phyloP scores from a whole-genome alignment of 805 yeast species.

The Kluyveromyces siamensis region DNA sequence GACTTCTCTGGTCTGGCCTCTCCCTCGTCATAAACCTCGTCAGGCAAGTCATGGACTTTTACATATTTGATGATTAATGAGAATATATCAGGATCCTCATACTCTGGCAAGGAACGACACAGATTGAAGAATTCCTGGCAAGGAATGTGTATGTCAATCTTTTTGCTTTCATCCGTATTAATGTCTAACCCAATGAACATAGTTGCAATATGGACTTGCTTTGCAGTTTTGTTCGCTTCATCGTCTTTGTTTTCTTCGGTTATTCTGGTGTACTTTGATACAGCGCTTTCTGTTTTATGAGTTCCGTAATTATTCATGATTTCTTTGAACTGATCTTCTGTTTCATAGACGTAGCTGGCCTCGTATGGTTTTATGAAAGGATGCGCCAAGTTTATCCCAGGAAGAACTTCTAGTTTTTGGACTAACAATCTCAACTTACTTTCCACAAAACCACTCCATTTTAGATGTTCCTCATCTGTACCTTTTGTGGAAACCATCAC shows the following conservation, averaged over 20 bases:
- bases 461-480: slow-evolving; percentile 69
- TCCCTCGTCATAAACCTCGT: slow-evolving; percentile 72
- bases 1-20: slow-evolving; percentile 65
- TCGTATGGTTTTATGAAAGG: slow-evolving; percentile 79
- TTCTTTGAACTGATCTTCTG: slow-evolving; percentile 46
- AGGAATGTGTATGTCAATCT: slow-evolving; percentile 78
- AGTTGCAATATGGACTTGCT: slow-evolving; percentile 54
- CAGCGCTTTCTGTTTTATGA: slow-evolving; percentile 40
- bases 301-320: slow-evolving; percentile 59
- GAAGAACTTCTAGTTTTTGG: slow-evolving; percentile 68
- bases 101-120: slow-evolving; percentile 64
- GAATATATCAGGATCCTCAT: slow-evolving; percentile 43
- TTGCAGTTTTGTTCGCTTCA: slow-evolving; percentile 18
- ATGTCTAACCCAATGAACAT: slow-evolving; percentile 70
- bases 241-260: slow-evolving; percentile 31
- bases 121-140: slow-evolving; percentile 80
- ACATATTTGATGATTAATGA: slow-evolving; percentile 63
- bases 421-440: slow-evolving; percentile 76
- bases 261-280: slow-evolving; percentile 27
- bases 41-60: slow-evolving; percentile 72
- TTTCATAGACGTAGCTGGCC: slow-evolving; percentile 38
- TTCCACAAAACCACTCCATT: slow-evolving; percentile 92
- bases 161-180: slow-evolving; percentile 39
- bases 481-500: slow-evolving; percentile 70
- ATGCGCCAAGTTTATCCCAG: slow-evolving; percentile 76